A percentile compares a stretch with the other conserved stretches of the same genome.
phyloP scores from a whole-genome alignment of 192 early-diverging fungal species.

The Backusella mclennaniae region DNA sequence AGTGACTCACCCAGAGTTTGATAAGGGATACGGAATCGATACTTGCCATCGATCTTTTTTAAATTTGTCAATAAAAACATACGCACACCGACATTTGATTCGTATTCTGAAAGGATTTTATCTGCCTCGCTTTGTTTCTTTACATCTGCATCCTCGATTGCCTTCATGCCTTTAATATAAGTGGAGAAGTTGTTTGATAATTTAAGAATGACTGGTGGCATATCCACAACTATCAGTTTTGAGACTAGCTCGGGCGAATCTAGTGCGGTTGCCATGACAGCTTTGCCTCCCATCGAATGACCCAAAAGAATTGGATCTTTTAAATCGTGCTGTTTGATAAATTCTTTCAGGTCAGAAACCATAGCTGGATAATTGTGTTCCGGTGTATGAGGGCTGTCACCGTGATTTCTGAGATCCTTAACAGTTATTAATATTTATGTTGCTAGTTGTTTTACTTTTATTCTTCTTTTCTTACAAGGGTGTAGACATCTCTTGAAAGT shows the following conservation, averaged over 20 bases:
- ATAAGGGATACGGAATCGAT: constrained; percentile 75
- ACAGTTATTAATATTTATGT: background rate
- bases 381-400: constrained; percentile 73
- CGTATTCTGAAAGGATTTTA: constrained; percentile 47
- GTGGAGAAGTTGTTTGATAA: constrained; percentile 54
- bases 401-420: constrained; percentile 92
- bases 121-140: constrained; percentile 63
- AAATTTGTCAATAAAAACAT: constrained; percentile 94
- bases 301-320: constrained; percentile 68
- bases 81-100: constrained; percentile 55
- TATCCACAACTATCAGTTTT: constrained; percentile 71
- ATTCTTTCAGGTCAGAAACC: constrained; percentile 73
- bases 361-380: constrained; percentile 75
- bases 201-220: constrained; percentile 52
- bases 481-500: constrained; percentile 63
- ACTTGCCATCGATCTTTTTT: constrained; percentile 43
- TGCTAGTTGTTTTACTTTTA: background rate
- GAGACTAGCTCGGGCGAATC: constrained; percentile 45
- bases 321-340: constrained; percentile 60
- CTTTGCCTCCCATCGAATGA: constrained; percentile 91
- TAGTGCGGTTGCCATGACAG: constrained; percentile 69
- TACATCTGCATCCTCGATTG: constrained; percentile 49
- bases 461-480: constrained; percentile 45
- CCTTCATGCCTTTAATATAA: constrained; percentile 58
- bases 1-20: constrained; percentile 61